phyloP scores from a whole-genome alignment of 2,329 filamentous ascomycete genomes.

The Colletotrichum sp. region DNA sequence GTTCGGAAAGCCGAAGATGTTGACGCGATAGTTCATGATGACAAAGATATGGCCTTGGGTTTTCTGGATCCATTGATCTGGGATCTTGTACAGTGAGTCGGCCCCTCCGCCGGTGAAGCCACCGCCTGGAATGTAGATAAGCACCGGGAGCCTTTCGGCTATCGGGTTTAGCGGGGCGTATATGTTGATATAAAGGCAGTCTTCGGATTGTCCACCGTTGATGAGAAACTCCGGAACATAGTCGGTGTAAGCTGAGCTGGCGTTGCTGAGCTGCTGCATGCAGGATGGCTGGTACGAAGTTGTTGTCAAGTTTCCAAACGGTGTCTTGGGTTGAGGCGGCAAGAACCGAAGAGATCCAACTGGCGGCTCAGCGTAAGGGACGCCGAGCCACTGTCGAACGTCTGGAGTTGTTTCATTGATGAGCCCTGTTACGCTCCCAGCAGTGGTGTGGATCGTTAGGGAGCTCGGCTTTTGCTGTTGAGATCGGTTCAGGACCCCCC shows the following conservation, averaged over 20 bases:
- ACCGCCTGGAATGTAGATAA: constrained; percentile 4
- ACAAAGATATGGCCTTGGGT: constrained; percentile 30
- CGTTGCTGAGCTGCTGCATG: constrained; percentile 32
- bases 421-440: not conserved
- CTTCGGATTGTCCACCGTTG: constrained; percentile 27
- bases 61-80: constrained; percentile 27
- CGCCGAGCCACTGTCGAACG: constrained; percentile 28
- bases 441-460: not conserved
- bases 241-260: constrained; percentile 20
- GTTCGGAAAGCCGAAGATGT: constrained; percentile 34
- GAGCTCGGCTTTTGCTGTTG: not conserved
- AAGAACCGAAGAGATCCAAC: constrained; percentile 52
- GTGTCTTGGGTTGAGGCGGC: constrained; percentile 32
- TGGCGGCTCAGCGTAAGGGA: constrained; percentile 64
- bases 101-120: constrained; percentile 4
- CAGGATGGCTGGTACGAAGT: constrained; percentile 32
- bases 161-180: constrained; percentile 27
- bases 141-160: not conserved
- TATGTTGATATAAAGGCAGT: constrained; percentile 37
- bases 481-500: not conserved
- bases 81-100: constrained; percentile 17
- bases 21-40: constrained; percentile 31
- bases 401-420: not conserved
- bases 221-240: not conserved
- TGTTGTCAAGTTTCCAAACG: constrained; percentile 27